A percentile compares a stretch with the other conserved stretches of the same genome.
Conservation (phyloP, 2,329 filamentous ascomycete genomes). For the Penicillium freii region DNA sequence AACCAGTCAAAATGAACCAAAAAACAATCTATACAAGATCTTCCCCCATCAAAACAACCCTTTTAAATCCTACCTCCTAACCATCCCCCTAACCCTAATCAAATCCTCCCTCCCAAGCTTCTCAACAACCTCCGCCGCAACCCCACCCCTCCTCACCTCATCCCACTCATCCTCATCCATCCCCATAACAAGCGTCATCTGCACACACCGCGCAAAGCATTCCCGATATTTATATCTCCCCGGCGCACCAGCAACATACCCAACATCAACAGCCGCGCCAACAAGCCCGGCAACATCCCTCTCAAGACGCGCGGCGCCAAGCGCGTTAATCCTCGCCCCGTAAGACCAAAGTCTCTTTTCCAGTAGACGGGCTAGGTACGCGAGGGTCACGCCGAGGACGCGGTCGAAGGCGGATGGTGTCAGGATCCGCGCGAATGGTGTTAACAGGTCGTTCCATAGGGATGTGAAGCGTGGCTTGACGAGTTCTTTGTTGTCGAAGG, state of each 20-base stretch:
- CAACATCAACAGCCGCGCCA: conserved; percentile 43
- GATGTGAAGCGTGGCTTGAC: conserved; percentile 78
- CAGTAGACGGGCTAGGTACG: conserved; percentile 72
- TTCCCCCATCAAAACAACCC: background rate
- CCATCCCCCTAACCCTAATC: conserved; percentile 67
- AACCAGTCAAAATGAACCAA: background rate
- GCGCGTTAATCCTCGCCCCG: conserved; percentile 72
- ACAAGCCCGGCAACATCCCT: conserved; percentile 78
- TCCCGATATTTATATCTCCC: conserved; percentile 73
- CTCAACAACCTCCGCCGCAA: conserved; percentile 54
- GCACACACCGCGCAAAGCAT: conserved; percentile 69
- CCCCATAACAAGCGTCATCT: conserved; percentile 82
- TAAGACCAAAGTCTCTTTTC: conserved; percentile 86
- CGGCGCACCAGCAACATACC: conserved; percentile 31
- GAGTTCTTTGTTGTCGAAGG: conserved; percentile 56
- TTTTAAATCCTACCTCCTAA: conserved; percentile 36
- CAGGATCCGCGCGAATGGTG: conserved; percentile 79
- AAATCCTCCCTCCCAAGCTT: conserved; percentile 73
- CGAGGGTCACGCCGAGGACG: conserved; percentile 71
- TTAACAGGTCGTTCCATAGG: conserved; percentile 81
- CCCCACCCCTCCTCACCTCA: conserved; percentile 58
- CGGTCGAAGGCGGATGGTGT: conserved; percentile 72
- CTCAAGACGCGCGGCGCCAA: conserved; percentile 80
- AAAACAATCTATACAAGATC: background rate
- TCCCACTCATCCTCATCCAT: conserved; percentile 98